Evolutionary conservation across 768 basidiomycete genomes (phyloP), one percentile per base, ranked within the genome.

Genomic region (Epithele typhae): DNA sequence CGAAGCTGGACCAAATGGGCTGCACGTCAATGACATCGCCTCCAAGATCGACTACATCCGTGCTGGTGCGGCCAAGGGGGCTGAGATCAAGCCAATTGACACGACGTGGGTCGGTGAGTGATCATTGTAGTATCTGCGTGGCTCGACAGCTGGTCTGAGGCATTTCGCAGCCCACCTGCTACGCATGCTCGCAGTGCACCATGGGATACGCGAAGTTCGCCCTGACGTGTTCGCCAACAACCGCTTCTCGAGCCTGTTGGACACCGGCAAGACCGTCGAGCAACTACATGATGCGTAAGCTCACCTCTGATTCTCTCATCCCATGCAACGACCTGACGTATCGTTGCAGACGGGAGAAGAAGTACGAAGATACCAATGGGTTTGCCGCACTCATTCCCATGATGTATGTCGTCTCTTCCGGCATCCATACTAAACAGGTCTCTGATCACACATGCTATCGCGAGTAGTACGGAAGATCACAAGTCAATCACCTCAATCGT

Each of bases 1-100:
- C 14, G 82, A 80, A 48, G 78, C 80, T 14, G 84, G 82, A 2
- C 68, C 75, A 0, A 49, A 59, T 15, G 76, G 75, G 9, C 53
- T 78, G 44, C 78, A 78, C 55, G 77, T 77, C 19, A 57, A 71
- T 21, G 64, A 66, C 24, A 58, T 68, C 35, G 64, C 67, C 18
- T 46, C 40, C 17, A 54, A 57, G 25, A 72, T 81, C 41, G 76
- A 37, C 18, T 25, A 40, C 17, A 22, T 25, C 22, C 21, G 38
- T 24, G 22, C 24, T 12, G 38, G 24, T 1, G 15, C 37, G 19
- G 21, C 4, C 37, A 40, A 40, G 3, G 14, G 10, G 38, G 14
- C 11, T 24, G 21, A 12, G 21, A 9, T 24, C 7, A 9, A 40
- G 11, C 36, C 36, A 17, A 21, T 40, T 40, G 21, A 40, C n/a